Base-by-base conservation (phyloP, 495 filamentous ascomycete genomes). In the Apiosordaria backusii region DNA sequence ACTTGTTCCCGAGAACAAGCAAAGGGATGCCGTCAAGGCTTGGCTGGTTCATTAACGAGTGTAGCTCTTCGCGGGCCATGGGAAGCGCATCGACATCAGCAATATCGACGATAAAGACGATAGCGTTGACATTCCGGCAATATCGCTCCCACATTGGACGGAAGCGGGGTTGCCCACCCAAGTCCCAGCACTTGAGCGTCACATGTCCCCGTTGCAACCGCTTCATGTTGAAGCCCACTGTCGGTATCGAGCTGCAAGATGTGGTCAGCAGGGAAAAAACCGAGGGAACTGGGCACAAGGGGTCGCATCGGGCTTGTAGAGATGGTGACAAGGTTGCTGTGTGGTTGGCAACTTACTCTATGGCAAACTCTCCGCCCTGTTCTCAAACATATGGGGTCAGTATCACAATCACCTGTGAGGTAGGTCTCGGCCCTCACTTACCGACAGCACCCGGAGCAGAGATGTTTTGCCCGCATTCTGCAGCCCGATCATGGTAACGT, bases 131-230 rank as follows among this genome's bases (percentile, higher is more conserved):
- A 52, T 92, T 93, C 57, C 92, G 90, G 81, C 95, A 99, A 78
- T 99, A 99, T 71, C 95, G 85, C 83, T 98, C 95, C 95, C 95
- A 99, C 95, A 99, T 99, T 66, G 92, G 90, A 69, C 95, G 90
- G 80, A 98, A 99, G 68, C 95, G 87, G 72, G 94, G 94, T 82
- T 99, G 95, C 25, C 95, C 95, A 66, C 95, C 95, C 69, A 99
- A 84, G 82, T 99, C 95, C 95, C 95, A 99, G 76, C 94, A 99
- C 83, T 97, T 98, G 76, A 99, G 83, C 66, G 95, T 97, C 75
- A 99, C 95, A 87, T 99, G 95, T 69, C 95, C 95, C 73, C 94
- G 94, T 80, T 97, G 93, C 69, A 99, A 92, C 67, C 91, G 88
- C 85, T 99, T 98, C 86, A 97, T 97, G 79, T 97, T 98, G 83